These are phyloP conservation scores for Claviceps sp. DNA, from an alignment of 2,329 filamentous ascomycete genomes.

Conservation along the genomic window DNA sequence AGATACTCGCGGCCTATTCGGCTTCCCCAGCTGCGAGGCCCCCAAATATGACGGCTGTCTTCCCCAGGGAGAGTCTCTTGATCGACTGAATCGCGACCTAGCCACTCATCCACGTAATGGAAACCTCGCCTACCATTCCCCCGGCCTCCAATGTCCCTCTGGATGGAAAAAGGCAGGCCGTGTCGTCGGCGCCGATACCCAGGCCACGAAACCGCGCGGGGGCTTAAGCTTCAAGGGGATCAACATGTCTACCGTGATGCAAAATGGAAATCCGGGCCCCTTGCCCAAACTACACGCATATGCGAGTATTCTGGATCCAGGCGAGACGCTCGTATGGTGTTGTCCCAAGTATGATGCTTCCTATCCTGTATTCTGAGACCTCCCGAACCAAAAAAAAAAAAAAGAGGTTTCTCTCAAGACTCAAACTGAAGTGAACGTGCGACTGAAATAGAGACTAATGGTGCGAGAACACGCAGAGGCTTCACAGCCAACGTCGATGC, in stretches of 20 bases:
- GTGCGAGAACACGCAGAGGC: slow-evolving; percentile 5
- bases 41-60: slow-evolving; percentile 9
- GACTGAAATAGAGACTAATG: not conserved
- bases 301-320: slow-evolving; percentile 5
- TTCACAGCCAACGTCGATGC: slow-evolving; percentile 5
- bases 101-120: slow-evolving; percentile 3
- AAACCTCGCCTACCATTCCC: slow-evolving; percentile 12
- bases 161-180: slow-evolving; percentile 14
- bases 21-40: slow-evolving; percentile 4
- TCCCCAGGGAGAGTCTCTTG: slow-evolving; percentile 9
- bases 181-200: slow-evolving; percentile 4
- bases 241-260: not conserved
- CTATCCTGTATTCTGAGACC: not conserved
- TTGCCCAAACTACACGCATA: slow-evolving; percentile 1
- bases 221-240: slow-evolving; percentile 10
- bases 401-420: too few relatives aligned
- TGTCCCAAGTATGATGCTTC: slow-evolving; percentile 10
- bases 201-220: not conserved
- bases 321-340: slow-evolving; percentile 12
- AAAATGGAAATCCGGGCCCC: not conserved
- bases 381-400: not conserved
- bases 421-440: not conserved
- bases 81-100: slow-evolving; percentile 1
- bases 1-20: slow-evolving; percentile 1
- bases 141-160: slow-evolving; percentile 12